Percentiles rank a stretch among this genome's conserved stretches.
Evolutionary conservation across 208 protist species (phyloP).

Genomic region (Sergeia podlipaevii): DNA sequence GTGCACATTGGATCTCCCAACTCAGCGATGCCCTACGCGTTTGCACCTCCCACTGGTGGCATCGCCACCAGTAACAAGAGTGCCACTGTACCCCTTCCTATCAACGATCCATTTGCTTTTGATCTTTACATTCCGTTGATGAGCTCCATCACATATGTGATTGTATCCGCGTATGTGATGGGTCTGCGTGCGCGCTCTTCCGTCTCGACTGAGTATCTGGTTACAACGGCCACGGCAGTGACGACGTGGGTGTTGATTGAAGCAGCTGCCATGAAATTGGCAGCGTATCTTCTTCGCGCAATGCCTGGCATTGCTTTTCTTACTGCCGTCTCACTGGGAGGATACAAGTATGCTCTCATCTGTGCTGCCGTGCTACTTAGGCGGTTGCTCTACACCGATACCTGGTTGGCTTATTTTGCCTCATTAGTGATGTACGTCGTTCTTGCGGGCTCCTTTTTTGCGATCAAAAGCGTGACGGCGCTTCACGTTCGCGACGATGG

Average conservation of each 20-base stretch:
- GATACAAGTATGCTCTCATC: constrained; percentile 80
- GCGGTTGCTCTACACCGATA: constrained; percentile 18
- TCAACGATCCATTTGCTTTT: constrained; percentile 47
- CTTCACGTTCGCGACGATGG: constrained; percentile 36
- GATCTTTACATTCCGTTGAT: constrained; percentile 88
- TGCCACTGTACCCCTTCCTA: constrained; percentile 25
- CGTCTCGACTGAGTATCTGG: constrained; percentile 53
- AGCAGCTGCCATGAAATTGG: constrained; percentile 35
- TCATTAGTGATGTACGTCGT: constrained; percentile 38
- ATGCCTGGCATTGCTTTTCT: constrained; percentile 30
- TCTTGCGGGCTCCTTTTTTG: constrained; percentile 48
- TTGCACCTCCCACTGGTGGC: constrained; percentile 5
- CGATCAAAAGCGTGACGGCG: constrained; percentile 19
- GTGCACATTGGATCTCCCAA: constrained; percentile 13
- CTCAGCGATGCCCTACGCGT: background rate
- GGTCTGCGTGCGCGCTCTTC: constrained; percentile 27
- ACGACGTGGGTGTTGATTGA: constrained; percentile 52
- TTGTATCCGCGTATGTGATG: constrained; percentile 56
- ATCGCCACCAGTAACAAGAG: constrained; percentile 2
- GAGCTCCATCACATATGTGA: constrained; percentile 74
- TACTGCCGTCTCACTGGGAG: constrained; percentile 46
- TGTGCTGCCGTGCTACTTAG: constrained; percentile 45
- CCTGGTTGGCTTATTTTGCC: constrained; percentile 7
- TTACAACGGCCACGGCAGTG: constrained; percentile 44
- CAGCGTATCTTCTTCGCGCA: constrained; percentile 39